Evolutionary conservation across 1,284 basidiomycete genomes (phyloP).

Genomic region (Sanghuangporus sanghuang): DNA sequence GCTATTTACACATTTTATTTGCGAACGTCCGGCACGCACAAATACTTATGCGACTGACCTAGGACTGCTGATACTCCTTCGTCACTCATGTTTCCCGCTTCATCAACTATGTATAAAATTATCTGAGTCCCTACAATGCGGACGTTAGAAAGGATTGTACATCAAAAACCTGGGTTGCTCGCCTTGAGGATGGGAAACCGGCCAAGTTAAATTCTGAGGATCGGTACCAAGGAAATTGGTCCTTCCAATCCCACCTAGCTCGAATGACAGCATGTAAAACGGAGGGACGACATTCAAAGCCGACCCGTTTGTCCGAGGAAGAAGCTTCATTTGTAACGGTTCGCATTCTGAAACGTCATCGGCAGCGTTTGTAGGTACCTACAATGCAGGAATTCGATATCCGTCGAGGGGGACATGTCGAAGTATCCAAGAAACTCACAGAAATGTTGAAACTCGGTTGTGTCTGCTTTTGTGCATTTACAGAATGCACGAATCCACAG

Average conservation of each 20-base stretch:
- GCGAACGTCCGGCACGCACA: not conserved
- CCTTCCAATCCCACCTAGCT: constrained; percentile 2
- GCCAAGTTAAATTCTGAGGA: constrained; percentile 7
- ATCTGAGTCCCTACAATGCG: not conserved
- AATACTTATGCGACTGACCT: not conserved
- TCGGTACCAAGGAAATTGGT: constrained; percentile 11
- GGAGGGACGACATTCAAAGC: constrained; percentile 7
- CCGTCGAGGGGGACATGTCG: not conserved
- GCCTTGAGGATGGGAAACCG: constrained; percentile 10
- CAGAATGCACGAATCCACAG: not conserved
- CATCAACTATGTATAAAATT: not conserved
- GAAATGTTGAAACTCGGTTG: not conserved
- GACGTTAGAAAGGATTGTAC: not conserved
- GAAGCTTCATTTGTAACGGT: not conserved
- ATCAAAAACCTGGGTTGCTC: not conserved
- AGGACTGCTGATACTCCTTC: not conserved
- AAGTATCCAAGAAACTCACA: not conserved
- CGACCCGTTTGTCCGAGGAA: not conserved
- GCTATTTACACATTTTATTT: not conserved
- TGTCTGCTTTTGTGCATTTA: not conserved
- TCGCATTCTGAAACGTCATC: constrained; percentile 7
- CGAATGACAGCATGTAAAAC: constrained; percentile 15
- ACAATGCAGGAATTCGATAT: not conserved
- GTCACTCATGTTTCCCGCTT: not conserved
- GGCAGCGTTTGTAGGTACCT: not conserved